Conservation (phyloP, 2,329 filamentous ascomycete species). For the Epichloe festucae region DNA sequence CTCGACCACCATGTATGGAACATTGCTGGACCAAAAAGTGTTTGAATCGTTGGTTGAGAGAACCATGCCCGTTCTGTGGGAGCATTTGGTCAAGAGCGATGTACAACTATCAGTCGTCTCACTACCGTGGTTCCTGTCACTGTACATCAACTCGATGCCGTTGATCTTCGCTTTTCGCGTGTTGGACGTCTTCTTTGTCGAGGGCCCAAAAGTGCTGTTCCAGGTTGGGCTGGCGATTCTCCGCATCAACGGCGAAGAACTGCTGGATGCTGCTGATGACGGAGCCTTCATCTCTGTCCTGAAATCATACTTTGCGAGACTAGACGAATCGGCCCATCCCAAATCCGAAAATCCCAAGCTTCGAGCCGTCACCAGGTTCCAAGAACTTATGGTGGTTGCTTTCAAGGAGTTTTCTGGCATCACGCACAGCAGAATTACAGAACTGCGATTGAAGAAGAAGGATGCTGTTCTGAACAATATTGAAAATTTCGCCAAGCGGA, state of each 20-base stretch:
- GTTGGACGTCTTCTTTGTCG: constrained; percentile 93
- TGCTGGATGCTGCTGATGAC: constrained; percentile 85
- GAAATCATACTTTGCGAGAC: constrained; percentile 83
- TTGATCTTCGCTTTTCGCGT: constrained; percentile 95
- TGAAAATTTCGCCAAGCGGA: constrained; percentile 93
- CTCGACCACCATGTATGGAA: constrained; percentile 98
- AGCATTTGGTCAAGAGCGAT: constrained; percentile 92
- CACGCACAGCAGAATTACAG: constrained; percentile 82
- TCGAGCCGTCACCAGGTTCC: constrained; percentile 85
- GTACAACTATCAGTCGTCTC: constrained; percentile 96
- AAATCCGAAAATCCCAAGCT: constrained; percentile 92
- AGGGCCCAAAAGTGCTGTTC: constrained; percentile 94
- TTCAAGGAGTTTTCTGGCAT: constrained; percentile 97
- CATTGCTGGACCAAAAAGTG: constrained; percentile 87
- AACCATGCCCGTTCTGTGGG: constrained; percentile 97
- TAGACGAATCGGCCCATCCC: constrained; percentile 93
- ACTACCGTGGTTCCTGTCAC: constrained; percentile 90
- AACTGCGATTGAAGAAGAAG: constrained; percentile 84
- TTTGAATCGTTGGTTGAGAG: constrained; percentile 97
- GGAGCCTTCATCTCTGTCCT: constrained; percentile 93
- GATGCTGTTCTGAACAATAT: constrained; percentile 90
- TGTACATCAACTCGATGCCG: constrained; percentile 99
- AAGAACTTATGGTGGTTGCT: constrained; percentile 96
- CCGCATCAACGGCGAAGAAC: constrained; percentile 89
- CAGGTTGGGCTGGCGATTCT: constrained; percentile 95